Evolutionary conservation across 352 stramenopile species (phyloP).

Genomic region (Aphanomyces euteiches): DNA sequence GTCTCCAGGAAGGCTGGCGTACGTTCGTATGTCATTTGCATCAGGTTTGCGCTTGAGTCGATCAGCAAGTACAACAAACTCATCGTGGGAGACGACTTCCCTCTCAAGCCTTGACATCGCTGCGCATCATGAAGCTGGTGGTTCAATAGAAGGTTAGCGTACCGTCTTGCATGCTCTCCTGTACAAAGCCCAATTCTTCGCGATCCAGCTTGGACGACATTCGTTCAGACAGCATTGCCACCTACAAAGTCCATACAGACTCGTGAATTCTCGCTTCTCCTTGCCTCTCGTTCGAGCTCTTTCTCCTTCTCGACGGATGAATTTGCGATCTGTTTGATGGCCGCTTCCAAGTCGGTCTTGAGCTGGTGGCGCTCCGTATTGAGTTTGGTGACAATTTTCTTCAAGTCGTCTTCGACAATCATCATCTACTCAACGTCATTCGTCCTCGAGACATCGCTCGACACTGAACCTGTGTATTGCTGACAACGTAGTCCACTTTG

Average conservation of each 20-base stretch:
- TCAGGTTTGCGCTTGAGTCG: slow-evolving; percentile 11
- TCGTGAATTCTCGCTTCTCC: background rate
- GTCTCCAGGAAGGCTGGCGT: background rate
- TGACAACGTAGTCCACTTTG: slow-evolving; percentile 25
- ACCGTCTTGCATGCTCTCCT: slow-evolving; percentile 10
- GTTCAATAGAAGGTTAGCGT: background rate
- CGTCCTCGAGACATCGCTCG: background rate
- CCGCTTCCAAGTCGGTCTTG: background rate
- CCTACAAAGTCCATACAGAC: background rate
- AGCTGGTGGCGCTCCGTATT: background rate
- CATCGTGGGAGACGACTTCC: background rate
- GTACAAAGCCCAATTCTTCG: background rate
- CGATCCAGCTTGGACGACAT: background rate
- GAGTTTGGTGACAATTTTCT: background rate
- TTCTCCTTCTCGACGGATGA: background rate
- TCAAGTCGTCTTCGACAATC: slow-evolving; percentile 25
- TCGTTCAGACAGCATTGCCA: background rate
- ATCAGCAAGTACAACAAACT: slow-evolving; percentile 1
- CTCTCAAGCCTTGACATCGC: background rate
- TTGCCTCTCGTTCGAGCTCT: background rate
- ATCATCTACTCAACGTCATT: slow-evolving; percentile 10
- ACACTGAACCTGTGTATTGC: slow-evolving; percentile 19
- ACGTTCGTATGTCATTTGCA: background rate
- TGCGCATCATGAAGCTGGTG: too few species aligned
- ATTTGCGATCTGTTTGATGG: background rate